Evolutionary conservation across 768 basidiomycete species (phyloP).

Genomic region (Pilatotrama ljubarskyi): DNA sequence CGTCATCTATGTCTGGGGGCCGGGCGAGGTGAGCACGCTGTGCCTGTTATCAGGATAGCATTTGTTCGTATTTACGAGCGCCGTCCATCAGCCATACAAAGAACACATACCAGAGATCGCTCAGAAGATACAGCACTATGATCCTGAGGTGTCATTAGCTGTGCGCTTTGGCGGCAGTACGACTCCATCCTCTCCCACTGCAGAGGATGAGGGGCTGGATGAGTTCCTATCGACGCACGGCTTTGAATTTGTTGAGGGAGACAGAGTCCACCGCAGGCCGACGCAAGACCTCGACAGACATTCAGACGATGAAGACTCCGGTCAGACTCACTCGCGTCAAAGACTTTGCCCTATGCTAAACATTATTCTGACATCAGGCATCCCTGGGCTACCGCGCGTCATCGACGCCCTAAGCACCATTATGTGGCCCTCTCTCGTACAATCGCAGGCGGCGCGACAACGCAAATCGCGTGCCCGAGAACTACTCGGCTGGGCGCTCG

Average conservation of each 20-base stretch:
- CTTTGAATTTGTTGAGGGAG: slow-evolving; percentile 75
- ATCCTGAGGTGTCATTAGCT: slow-evolving; percentile 73
- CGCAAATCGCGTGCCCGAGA: slow-evolving; percentile 35
- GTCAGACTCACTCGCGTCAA: slow-evolving; percentile 10
- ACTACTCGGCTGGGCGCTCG: slow-evolving; percentile 43
- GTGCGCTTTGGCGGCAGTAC: slow-evolving; percentile 47
- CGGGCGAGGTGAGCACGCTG: slow-evolving; percentile 56
- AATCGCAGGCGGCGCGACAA: slow-evolving; percentile 32
- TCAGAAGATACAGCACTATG: slow-evolving; percentile 47
- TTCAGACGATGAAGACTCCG: slow-evolving; percentile 25
- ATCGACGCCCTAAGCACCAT: slow-evolving; percentile 81
- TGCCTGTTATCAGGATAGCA: slow-evolving; percentile 2
- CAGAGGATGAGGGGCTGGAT: slow-evolving; percentile 60
- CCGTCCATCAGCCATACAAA: slow-evolving; percentile 49
- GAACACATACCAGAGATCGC: slow-evolving; percentile 54
- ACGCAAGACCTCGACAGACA: slow-evolving; percentile 22
- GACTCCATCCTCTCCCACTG: slow-evolving; percentile 10
- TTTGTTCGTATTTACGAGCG: not conserved
- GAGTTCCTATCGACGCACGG: slow-evolving; percentile 65
- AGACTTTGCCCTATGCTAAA: no score
- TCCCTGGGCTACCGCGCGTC: slow-evolving; percentile 60
- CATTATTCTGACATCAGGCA: slow-evolving; percentile 8
- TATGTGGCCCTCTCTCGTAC: slow-evolving; percentile 84
- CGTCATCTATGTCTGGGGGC: slow-evolving; percentile 68
- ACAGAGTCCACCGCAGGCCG: slow-evolving; percentile 28